Conservation (phyloP, 139 green algal species). For the Haematococcus lacustris region DNA sequence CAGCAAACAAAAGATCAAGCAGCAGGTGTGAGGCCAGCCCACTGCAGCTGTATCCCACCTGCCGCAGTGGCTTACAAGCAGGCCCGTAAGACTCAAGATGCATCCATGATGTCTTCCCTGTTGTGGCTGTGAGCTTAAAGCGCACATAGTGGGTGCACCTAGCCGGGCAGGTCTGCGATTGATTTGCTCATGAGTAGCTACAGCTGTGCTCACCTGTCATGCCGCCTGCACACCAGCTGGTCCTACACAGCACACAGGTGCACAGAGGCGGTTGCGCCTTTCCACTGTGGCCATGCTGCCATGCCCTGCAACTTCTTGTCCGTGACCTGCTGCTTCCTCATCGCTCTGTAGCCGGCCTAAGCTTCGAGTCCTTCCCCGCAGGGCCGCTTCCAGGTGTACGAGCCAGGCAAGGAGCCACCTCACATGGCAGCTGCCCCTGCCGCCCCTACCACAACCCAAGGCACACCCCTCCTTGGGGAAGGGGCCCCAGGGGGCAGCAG, state of each 20-base stretch:
- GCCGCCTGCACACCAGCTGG: neutral
- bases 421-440: conserved; percentile 16
- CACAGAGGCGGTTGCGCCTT: neutral
- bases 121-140: neutral
- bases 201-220: neutral
- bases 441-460: conserved; percentile 1
- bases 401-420: conserved; percentile 23
- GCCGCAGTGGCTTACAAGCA: neutral
- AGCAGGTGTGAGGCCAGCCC: neutral
- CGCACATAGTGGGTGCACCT: neutral
- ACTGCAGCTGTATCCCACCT: neutral
- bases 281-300: neutral
- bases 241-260: neutral
- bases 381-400: conserved; percentile 72
- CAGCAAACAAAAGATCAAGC: conserved; percentile 23
- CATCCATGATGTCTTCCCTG: neutral
- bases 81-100: neutral
- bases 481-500: neutral
- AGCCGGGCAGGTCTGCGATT: neutral
- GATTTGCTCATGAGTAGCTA: neutral
- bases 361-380: no score
- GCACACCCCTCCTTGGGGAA: neutral
- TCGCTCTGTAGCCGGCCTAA: no score
- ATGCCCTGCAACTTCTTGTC: neutral
- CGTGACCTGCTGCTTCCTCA: no score